These are phyloP conservation scores for Aspergillus homomorphus DNA, from an alignment of 495 filamentous ascomycete genomes.

Conservation along the genomic window DNA sequence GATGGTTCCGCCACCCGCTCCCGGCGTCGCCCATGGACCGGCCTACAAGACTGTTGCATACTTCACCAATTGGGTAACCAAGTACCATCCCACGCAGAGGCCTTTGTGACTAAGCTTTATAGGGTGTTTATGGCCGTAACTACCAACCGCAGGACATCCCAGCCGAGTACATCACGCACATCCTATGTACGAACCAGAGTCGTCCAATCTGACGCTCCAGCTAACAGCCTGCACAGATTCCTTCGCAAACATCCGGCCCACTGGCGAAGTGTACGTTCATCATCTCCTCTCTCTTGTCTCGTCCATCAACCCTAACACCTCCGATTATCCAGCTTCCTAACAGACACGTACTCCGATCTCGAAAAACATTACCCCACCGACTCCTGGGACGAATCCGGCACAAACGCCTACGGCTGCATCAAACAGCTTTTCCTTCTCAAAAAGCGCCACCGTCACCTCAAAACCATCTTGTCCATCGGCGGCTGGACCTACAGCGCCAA, in stretches of 20 bases:
- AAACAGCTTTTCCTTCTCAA: conserved; percentile 96
- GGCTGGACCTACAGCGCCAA: conserved; percentile 92
- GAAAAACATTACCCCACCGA: conserved; percentile 70
- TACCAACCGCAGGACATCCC: conserved; percentile 74
- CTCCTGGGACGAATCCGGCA: conserved; percentile 36
- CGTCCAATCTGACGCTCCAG: not conserved
- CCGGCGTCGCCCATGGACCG: not conserved
- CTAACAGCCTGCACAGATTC: conserved; percentile 38
- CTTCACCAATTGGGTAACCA: conserved; percentile 16
- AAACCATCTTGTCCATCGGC: conserved; percentile 86
- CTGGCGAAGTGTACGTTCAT: conserved; percentile 55
- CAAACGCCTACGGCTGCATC: conserved; percentile 57
- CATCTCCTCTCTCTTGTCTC: not conserved
- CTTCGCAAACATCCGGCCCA: conserved; percentile 65
- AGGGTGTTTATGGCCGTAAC: conserved; percentile 73
- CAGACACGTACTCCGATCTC: conserved; percentile 75
- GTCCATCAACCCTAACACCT: not conserved
- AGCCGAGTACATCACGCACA: conserved; percentile 73
- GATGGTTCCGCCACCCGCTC: conserved; percentile 1
- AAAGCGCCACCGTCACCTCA: conserved; percentile 78
- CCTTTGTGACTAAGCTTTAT: conserved; percentile 9
- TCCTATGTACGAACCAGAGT: conserved; percentile 48
- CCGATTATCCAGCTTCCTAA: conserved; percentile 44
- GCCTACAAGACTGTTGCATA: conserved; percentile 13
- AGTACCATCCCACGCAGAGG: too few species aligned